A percentile compares a stretch with the other conserved stretches of the same genome.
Conservation (phyloP, 2,329 filamentous ascomycete species). For the Hypoxylon sp. region DNA sequence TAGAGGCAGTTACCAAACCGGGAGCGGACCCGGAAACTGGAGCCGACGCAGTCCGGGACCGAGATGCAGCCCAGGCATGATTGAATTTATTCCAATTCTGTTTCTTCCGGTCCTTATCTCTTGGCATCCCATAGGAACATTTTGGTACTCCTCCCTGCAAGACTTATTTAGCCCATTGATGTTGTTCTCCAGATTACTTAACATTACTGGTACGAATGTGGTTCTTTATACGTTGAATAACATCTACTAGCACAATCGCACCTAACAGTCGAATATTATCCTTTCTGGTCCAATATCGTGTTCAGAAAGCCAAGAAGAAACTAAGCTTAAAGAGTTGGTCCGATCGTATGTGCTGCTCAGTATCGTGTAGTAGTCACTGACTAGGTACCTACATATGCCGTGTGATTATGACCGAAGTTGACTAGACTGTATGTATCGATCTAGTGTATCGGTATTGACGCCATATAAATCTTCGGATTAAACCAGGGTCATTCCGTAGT, state of each 20-base stretch:
- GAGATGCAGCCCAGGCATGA: not conserved
- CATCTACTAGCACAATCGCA: too few species aligned
- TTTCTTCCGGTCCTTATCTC: not conserved
- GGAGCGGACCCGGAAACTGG: slow-evolving; percentile 2
- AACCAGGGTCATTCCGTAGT: not conserved
- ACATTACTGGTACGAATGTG: not conserved
- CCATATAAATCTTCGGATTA: not conserved
- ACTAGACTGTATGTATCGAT: not conserved
- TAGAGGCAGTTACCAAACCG: not conserved
- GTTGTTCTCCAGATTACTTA: too few species aligned
- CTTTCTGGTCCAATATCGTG: too few species aligned
- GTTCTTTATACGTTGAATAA: not conserved
- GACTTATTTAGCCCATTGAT: not conserved
- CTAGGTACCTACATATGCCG: not conserved
- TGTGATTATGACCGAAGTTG: not conserved
- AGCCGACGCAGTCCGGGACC: not conserved
- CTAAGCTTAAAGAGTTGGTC: too few species aligned
- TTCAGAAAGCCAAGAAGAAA: too few species aligned
- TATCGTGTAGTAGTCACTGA: too few species aligned
- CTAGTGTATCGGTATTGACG: slow-evolving; percentile 1
- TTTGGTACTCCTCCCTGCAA: not conserved
- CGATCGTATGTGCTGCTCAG: not conserved
- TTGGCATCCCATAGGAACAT: not conserved
- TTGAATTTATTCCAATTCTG: not conserved
- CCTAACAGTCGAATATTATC: too few species aligned